These are phyloP conservation scores for Acanthamoeba royreba DNA, from an alignment of 208 protist genomes.

Conservation along the genomic window DNA sequence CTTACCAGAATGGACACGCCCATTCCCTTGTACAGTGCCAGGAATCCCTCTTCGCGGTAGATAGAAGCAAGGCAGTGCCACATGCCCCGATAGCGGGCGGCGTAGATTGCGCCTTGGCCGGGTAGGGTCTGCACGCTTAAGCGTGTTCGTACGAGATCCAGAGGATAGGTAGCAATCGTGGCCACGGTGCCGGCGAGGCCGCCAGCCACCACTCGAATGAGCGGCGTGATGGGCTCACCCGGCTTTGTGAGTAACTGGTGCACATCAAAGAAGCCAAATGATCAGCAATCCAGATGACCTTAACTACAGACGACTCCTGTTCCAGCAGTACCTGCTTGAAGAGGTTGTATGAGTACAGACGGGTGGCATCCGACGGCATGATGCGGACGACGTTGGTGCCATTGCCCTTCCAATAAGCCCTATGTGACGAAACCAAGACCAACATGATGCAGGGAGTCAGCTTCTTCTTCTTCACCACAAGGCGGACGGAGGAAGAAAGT, in stretches of 20 bases:
- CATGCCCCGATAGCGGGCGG: neutral
- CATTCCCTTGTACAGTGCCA: conserved; percentile 36
- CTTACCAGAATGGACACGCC: neutral
- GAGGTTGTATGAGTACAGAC: conserved; percentile 88
- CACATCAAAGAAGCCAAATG: neutral
- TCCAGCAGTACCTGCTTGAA: conserved; percentile 86
- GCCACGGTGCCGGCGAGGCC: conserved; percentile 88
- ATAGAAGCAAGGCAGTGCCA: neutral
- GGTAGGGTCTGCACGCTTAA: conserved; percentile 70
- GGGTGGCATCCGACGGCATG: conserved; percentile 89
- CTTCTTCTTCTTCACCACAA: too few species aligned
- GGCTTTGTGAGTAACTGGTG: neutral
- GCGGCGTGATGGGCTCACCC: neutral
- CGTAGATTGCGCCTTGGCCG: neutral
- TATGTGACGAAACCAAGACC: too few species aligned
- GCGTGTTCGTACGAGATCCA: conserved; percentile 90
- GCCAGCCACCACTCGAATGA: conserved; percentile 75
- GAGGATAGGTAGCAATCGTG: conserved; percentile 88
- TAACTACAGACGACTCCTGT: too few species aligned
- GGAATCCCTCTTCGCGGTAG: neutral
- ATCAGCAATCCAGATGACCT: neutral
- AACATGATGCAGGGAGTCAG: too few species aligned
- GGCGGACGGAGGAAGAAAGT: neutral
- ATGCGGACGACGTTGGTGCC: conserved; percentile 92
- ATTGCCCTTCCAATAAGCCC: conserved; percentile 89